Percentiles rank a stretch among this genome's conserved stretches.
These are phyloP conservation scores for Ramularia collo-cygni DNA, from an alignment of 2,329 filamentous ascomycete species.

Conservation along the genomic window DNA sequence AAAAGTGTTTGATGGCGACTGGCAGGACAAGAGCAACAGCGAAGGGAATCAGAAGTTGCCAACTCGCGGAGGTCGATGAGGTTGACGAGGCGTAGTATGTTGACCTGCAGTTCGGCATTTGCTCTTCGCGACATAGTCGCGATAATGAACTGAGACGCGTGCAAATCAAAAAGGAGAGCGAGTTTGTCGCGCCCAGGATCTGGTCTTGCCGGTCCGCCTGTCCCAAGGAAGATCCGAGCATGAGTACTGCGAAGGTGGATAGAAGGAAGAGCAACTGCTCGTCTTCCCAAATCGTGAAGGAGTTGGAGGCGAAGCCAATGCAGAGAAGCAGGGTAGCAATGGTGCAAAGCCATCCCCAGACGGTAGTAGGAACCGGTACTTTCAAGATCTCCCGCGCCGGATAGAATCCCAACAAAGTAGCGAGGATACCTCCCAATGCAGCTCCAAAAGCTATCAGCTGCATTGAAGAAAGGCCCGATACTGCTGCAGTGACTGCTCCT, in stretches of 20 bases:
- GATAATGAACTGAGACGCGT: conserved; percentile 78
- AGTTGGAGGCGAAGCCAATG: conserved; percentile 93
- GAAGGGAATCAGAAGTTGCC: conserved; percentile 80
- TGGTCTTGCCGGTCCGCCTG: conserved; percentile 61
- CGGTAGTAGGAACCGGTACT: conserved; percentile 58
- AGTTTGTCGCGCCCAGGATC: conserved; percentile 75
- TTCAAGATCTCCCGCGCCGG: conserved; percentile 37
- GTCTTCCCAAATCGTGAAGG: conserved; percentile 98
- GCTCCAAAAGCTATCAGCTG: conserved; percentile 37
- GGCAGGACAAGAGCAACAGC: conserved; percentile 66
- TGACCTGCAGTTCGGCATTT: conserved; percentile 93
- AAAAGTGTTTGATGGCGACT: conserved; percentile 70
- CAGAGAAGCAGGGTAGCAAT: conserved; percentile 80
- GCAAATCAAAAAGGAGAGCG: conserved; percentile 71
- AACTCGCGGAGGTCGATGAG: conserved; percentile 85
- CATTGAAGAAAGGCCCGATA: conserved; percentile 34
- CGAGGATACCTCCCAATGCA: conserved; percentile 34
- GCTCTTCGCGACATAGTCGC: conserved; percentile 90
- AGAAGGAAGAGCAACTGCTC: conserved; percentile 89
- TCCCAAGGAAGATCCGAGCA: conserved; percentile 67
- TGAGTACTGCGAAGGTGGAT: conserved; percentile 74
- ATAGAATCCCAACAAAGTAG: conserved; percentile 36
- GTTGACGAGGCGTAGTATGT: conserved; percentile 91
- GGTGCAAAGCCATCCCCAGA: conserved; percentile 84
- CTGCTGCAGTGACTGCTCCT: conserved; percentile 23